Conservation (phyloP, 2,329 filamentous ascomycete genomes). For the Scolecobasidium constrictum region DNA sequence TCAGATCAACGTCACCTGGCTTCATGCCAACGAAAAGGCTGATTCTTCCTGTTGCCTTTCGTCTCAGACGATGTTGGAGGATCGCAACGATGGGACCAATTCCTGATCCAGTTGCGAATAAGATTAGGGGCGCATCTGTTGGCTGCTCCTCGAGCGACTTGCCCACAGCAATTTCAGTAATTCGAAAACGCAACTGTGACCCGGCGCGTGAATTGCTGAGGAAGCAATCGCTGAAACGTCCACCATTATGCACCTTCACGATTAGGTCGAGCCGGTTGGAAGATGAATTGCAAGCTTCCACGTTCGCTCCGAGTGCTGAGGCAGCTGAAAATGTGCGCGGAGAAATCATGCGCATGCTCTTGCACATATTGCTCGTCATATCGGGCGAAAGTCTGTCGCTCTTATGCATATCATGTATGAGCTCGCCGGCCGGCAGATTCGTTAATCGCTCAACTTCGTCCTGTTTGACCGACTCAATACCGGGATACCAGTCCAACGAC, state of each 20-base stretch:
- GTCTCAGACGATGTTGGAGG: conserved; percentile 13
- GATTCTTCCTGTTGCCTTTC: conserved; percentile 5
- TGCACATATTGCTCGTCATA: not conserved
- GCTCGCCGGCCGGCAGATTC: not conserved
- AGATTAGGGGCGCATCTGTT: conserved; percentile 10
- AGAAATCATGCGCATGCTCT: not conserved
- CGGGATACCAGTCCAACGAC: conserved; percentile 9
- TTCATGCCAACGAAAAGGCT: conserved; percentile 14
- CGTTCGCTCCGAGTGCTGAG: not conserved
- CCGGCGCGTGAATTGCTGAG: conserved; percentile 8
- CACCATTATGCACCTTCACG: conserved; percentile 10
- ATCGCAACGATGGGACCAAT: conserved; percentile 15
- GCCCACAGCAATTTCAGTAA: conserved; percentile 9
- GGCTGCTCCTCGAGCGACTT: conserved; percentile 2
- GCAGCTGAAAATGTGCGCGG: not conserved
- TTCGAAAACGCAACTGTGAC: conserved; percentile 10
- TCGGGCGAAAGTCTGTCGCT: not conserved
- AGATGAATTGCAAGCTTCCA: no score
- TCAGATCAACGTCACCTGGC: conserved; percentile 9
- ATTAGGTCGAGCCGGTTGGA: conserved; percentile 9
- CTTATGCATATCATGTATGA: not conserved
- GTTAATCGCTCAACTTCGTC: not conserved
- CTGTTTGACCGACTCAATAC: not conserved
- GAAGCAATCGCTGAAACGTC: conserved; percentile 14
- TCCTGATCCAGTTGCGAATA: conserved; percentile 15